Evolutionary conservation across 1,284 basidiomycete species (phyloP), one percentile per base, ranked within the genome.

Genomic region (Cutaneotrichosporon arboriforme): DNA sequence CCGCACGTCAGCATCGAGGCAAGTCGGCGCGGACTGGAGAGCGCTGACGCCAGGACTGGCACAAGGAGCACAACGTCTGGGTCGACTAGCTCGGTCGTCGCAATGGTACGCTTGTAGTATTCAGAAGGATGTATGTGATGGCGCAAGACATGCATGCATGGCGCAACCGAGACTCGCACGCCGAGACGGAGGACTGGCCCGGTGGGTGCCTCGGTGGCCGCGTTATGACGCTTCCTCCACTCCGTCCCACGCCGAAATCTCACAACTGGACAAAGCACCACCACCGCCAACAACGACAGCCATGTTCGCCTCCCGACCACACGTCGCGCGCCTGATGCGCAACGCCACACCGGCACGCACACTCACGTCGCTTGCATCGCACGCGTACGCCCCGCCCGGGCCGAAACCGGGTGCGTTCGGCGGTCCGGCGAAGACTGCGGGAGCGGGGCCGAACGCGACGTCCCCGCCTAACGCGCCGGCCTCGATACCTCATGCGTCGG

Each of bases 51-150:
- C 46, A 69, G 65, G 59, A 48, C 12, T 70, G 70, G 70, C 69
- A 72, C 54, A 72, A 69, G 60, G 58, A 66, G 50, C 54, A 65
- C 21, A 62, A 62, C 1, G 59, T 55, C n/a, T 72, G 70, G 70
- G 63, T 72, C 12, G 68, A 69, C 13, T 70, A 53, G 34, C 21
- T 8, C 23, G 17, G 15, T 26, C 23, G 15, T 14, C 23, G 13
- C 9, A 4, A 2, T 12, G 7, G 26, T 31, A 31, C 10, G 26
- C 26, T 31, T 31, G 26, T 31, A 31, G 26, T n/a, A n/a, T 21
- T 17, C 43, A 33, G 43, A 13, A 44, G 15, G 26, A 31, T 39
- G 36, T 22, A 47, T 47, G 36, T 38, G 35, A 47, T 39, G 46
- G 36, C 37, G 36, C 37, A n/a, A 31, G 26, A 31, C 7, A 31